A percentile compares a stretch with the other conserved stretches of the same genome.
These are phyloP conservation scores for Blastocladiella emersonii DNA, from an alignment of 371 early-diverging fungal genomes.

Conservation along the genomic window DNA sequence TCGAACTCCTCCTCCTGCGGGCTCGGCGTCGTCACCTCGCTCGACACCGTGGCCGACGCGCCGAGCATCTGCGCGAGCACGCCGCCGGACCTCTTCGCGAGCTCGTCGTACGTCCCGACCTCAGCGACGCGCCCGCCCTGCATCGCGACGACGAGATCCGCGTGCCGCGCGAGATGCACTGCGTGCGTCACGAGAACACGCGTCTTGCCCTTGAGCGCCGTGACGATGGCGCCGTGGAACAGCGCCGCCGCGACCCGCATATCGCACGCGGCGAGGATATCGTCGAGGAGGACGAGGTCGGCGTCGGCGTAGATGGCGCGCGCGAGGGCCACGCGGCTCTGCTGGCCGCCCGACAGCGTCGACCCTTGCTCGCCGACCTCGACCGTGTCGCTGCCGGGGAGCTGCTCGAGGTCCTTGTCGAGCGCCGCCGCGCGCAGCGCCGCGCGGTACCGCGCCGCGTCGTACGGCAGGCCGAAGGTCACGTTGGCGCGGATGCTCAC, in stretches of 20 bases:
- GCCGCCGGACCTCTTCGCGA: slow-evolving; percentile 8
- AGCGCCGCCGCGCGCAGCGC: slow-evolving; percentile 41
- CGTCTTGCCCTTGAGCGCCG: slow-evolving; percentile 59
- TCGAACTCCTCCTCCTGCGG: no score
- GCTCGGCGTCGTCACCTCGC: no score
- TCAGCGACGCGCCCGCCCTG: slow-evolving; percentile 58
- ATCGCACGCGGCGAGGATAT: slow-evolving; percentile 78
- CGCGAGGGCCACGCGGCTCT: slow-evolving; percentile 57
- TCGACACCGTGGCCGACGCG: not conserved
- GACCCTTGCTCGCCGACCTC: slow-evolving; percentile 93
- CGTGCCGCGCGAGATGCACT: slow-evolving; percentile 57
- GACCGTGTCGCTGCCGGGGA: slow-evolving; percentile 71
- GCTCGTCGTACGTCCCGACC: slow-evolving; percentile 41
- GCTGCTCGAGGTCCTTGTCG: slow-evolving; percentile 58
- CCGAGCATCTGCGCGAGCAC: slow-evolving; percentile 3
- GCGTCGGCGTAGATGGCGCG: slow-evolving; percentile 73
- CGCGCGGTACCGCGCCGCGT: slow-evolving; percentile 53
- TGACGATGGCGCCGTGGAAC: slow-evolving; percentile 63
- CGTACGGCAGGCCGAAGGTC: slow-evolving; percentile 69
- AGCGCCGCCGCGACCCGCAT: slow-evolving; percentile 74
- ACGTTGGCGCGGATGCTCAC: slow-evolving; percentile 81
- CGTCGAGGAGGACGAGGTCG: slow-evolving; percentile 70
- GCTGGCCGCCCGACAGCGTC: slow-evolving; percentile 77
- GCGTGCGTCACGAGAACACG: slow-evolving; percentile 86
- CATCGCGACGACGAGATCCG: slow-evolving; percentile 55